These are phyloP conservation scores for Kondoa subrosea DNA, from an alignment of 768 basidiomycete genomes.

Conservation along the genomic window DNA sequence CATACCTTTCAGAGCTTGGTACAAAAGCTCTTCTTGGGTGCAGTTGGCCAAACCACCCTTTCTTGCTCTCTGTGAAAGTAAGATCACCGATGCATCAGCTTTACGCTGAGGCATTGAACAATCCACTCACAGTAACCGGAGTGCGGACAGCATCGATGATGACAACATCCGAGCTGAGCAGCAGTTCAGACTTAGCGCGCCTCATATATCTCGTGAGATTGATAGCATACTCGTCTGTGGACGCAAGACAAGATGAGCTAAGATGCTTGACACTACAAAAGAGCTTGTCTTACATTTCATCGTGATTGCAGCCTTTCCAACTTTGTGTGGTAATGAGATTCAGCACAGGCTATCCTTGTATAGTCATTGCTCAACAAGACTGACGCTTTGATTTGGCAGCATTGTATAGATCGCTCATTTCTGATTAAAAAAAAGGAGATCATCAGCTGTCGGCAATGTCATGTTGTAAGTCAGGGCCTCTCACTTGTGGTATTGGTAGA, in stretches of 20 bases:
- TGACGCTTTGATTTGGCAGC: too few species aligned
- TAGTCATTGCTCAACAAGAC: too few species aligned
- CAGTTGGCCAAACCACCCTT: constrained; percentile 85
- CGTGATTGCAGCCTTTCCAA: neutral
- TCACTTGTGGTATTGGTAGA: too few species aligned
- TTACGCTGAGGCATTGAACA: neutral
- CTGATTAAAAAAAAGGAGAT: too few species aligned
- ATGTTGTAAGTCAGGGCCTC: too few species aligned
- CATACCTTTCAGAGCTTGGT: constrained; percentile 50
- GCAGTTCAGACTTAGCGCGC: neutral
- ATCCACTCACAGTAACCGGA: constrained; percentile 46
- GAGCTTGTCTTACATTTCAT: neutral
- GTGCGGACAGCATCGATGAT: constrained; percentile 76
- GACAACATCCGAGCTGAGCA: constrained; percentile 41
- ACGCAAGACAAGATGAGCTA: neutral
- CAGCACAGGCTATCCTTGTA: too few species aligned
- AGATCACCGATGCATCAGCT: neutral
- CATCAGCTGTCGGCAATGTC: too few species aligned
- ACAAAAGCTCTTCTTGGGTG: constrained; percentile 70
- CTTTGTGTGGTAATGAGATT: too few species aligned
- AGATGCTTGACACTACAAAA: neutral
- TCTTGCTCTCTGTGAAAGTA: constrained; percentile 36
- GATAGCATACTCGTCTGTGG: neutral
- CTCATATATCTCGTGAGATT: neutral
- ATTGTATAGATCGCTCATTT: too few species aligned